Conservation (phyloP, 106 monocot species). For the Phalaenopsis equestris region DNA sequence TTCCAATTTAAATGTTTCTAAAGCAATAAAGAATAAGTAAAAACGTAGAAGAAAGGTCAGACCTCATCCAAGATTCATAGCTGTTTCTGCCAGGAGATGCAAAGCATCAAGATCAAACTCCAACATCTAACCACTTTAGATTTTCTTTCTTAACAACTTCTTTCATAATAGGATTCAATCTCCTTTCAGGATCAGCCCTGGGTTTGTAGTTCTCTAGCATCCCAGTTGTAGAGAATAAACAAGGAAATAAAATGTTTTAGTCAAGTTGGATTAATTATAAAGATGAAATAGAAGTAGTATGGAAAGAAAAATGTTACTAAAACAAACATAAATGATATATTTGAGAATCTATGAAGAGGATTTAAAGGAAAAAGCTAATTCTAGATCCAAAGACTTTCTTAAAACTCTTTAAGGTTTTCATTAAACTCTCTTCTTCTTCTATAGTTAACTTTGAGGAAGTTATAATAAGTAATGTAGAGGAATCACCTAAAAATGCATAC, state of each 20-base stretch:
- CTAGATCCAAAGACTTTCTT: no score
- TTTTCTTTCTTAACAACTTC: no score
- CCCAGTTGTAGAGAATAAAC: not conserved
- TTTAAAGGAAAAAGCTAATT: not conserved
- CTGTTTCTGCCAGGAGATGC: conserved; percentile 2
- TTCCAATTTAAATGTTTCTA: not conserved
- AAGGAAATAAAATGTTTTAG: not conserved
- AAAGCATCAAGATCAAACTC: conserved; percentile 1
- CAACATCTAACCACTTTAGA: no score
- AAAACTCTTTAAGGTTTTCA: no score
- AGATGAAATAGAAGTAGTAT: no score
- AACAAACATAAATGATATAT: not conserved
- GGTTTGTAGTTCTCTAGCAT: not conserved
- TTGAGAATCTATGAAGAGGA: not conserved
- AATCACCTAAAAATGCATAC: no score
- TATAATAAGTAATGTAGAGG: no score
- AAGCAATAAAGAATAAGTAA: not conserved
- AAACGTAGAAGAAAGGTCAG: not conserved
- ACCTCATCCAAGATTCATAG: not conserved
- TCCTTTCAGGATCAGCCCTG: no score
- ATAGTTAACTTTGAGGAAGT: no score
- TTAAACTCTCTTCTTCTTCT: no score
- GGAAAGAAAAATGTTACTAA: not conserved
- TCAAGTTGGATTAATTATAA: not conserved
- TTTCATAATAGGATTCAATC: no score